Evolutionary conservation across 225 moss, liverwort and hornwort genomes (phyloP), one percentile per base, ranked within the genome.

Genomic region (Pseudisothecium myosuroides): DNA sequence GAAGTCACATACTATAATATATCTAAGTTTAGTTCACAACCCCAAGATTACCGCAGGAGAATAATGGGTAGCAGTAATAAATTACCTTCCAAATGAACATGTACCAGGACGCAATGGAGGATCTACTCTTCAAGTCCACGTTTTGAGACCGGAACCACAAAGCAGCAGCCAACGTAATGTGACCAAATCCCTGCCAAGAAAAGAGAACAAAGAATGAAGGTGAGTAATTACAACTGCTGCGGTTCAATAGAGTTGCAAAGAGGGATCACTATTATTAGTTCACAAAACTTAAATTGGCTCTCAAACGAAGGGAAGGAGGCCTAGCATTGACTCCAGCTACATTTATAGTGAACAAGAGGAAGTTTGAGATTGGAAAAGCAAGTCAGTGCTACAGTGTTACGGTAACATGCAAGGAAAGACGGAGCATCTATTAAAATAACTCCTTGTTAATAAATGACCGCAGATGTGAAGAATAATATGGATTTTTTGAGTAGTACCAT

Each of bases 41-140:
- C n/a, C 28, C 29, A 50, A 50, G 29, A 73, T 36, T 32, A 31
- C 21, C 43, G 7, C 34, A 60, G 27, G 24, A n/a, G 31, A 65
- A 45, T 24, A 58, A 76, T 59, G 49, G 49, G 39, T 59, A 23
- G 66, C 32, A 76, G 79, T 52, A 59, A 7, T 36, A 14, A 66
- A 29, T 85, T 67, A 89, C 96, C 95, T 97, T 93, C 97, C 97
- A 98, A 85, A 98, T 90, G 91, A 96, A 96, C 97, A 98, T 96
- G 87, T 98, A 98, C 92, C 96, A 98, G 71, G 97, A 94, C 67
- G 96, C 58, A 73, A 98, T 93, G 37, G 95, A 93, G 75, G 94
- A 90, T 91, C 94, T 96, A 79, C 88, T 95, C 80, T 88, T 94
- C 65, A 98, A 80, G 89, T 98, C 95, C 82, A 96, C 96, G 74